Evolutionary conservation across 2,329 filamentous ascomycete species (phyloP), one percentile per base, ranked within the genome.

Genomic region (Fusarium anguioides): DNA sequence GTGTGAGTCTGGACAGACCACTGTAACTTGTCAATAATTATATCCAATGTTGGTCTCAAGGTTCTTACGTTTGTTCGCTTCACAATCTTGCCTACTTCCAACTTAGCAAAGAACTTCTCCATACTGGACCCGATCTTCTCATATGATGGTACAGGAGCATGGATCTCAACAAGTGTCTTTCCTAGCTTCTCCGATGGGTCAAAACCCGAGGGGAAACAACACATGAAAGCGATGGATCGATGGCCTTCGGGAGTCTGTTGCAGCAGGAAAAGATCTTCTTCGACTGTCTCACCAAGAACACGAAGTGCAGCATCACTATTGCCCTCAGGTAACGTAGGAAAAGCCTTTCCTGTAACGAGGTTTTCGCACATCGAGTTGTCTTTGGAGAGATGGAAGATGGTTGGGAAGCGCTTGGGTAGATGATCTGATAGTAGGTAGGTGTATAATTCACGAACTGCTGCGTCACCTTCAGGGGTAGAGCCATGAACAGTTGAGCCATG

Each of bases 41-140:
- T 29, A 2, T 10, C 3, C 17, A 12, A 3, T 7, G 4, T 3
- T n/a, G 3, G 6, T 3, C 10, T 29, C 1, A 15, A 4, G 18
- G 18, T 24, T 14, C 44, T 52, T 64, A 84, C 84, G 31, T 87
- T 87, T 6, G 81, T 73, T n/a, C 85, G 74, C 71, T 83, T 84
- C 3, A 81, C 81, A 44, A 75, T 78, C 71, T 79, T 84, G 0
- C 84, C 85, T 1, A 81, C 81, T 40, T 82, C 77, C 0, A 87
- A 49, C 45, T 78, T 80, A 4, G 71, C 68, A 61, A 87, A 87
- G 71, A 83, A 86, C 8, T 80, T 78, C 72, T 87, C 84, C 84
- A 87, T 86, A 59, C 84, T 86, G 0, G 76, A 69, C 0, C 81
- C 84, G 26, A 87, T 86, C 75, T 83, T 86, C 17, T 85, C 81